Evolutionary conservation across 192 early-diverging fungal species (phyloP).

Genomic region (Entrophospora sp.): DNA sequence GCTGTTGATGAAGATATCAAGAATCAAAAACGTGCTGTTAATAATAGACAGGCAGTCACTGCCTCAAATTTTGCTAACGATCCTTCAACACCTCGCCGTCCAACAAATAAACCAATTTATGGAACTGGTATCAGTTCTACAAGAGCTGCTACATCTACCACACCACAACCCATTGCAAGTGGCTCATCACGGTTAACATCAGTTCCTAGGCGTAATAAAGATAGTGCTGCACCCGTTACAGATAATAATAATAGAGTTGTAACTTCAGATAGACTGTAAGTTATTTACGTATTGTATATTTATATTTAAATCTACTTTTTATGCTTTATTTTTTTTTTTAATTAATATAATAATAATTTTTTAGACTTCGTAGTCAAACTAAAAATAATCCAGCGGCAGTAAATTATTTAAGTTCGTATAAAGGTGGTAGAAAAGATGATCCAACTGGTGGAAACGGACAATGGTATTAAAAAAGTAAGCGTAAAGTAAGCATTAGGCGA

Average conservation of each 20-base stretch:
- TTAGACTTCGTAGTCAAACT: slow-evolving; percentile 19
- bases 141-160: background rate
- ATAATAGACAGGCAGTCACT: background rate
- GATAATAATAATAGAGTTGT: background rate
- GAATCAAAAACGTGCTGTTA: background rate
- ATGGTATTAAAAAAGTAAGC: slow-evolving; percentile 19
- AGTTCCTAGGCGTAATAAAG: slow-evolving; percentile 12
- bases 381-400: slow-evolving; percentile 5
- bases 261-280: slow-evolving; percentile 20
- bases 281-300: background rate
- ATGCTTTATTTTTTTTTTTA: background rate
- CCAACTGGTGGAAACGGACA: background rate
- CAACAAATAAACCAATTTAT: background rate
- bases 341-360: background rate
- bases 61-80: background rate
- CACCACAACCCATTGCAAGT: background rate
- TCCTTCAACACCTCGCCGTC: background rate
- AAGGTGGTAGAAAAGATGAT: slow-evolving; percentile 15
- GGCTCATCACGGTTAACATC: slow-evolving; percentile 14
- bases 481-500: no score
- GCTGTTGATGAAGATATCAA: slow-evolving; percentile 14
- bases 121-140: background rate
- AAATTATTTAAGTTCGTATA: slow-evolving; percentile 8
- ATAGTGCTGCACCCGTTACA: slow-evolving; percentile 5
- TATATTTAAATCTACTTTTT: background rate